phyloP scores from a whole-genome alignment of 1,284 basidiomycete genomes.

The Cryptococcus hybrid region DNA sequence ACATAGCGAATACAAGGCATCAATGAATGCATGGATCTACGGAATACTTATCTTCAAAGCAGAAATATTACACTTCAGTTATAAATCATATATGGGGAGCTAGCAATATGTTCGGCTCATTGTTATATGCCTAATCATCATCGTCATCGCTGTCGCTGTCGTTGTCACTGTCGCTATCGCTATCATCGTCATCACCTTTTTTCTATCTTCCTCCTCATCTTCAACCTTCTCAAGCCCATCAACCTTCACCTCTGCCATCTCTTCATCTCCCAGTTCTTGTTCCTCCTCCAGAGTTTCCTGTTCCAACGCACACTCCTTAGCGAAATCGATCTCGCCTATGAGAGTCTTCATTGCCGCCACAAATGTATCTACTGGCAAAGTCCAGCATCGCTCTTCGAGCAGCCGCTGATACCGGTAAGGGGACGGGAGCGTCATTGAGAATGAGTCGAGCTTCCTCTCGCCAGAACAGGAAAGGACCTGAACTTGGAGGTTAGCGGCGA shows the following conservation, averaged over 20 bases:
- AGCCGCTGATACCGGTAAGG: conserved; percentile 60
- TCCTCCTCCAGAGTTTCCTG: not conserved
- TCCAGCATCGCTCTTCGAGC: conserved; percentile 56
- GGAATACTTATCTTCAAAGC: conserved; percentile 1
- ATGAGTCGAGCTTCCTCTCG: conserved; percentile 52
- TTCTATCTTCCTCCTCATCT: not conserved
- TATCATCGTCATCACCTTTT: not conserved
- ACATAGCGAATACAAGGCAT: conserved; percentile 22
- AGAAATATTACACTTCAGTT: no score
- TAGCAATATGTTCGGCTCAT: not conserved
- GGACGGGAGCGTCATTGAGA: conserved; percentile 61
- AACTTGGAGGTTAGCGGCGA: conserved; percentile 60
- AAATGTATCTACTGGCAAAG: conserved; percentile 60
- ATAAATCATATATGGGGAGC: not conserved
- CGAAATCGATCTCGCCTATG: conserved; percentile 52
- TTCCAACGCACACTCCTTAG: conserved; percentile 30
- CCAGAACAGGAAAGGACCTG: conserved; percentile 60
- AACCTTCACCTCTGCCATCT: not conserved
- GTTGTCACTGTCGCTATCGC: not conserved
- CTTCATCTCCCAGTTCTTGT: conserved; percentile 1
- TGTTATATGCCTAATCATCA: not conserved
- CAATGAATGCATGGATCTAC: conserved; percentile 23
- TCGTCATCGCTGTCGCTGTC: not conserved
- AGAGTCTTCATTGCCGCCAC: conserved; percentile 55
- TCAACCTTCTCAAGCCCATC: not conserved